Conservation (phyloP, 2,329 filamentous ascomycete genomes). For the Aspergillus eucalypticola region DNA sequence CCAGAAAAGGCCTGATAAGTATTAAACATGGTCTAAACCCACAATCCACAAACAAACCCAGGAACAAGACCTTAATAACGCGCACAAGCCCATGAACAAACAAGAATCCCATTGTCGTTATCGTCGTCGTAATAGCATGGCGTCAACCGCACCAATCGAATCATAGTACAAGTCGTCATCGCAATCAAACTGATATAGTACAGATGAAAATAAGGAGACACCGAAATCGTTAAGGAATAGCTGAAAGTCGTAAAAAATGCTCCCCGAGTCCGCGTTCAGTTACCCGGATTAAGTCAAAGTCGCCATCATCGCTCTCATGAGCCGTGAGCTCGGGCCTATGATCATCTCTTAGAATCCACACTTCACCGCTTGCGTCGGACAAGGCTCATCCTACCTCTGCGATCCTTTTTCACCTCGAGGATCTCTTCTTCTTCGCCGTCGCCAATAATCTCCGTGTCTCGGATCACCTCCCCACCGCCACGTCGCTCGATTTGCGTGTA, state of each 20-base stretch:
- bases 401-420: slow-evolving; percentile 74
- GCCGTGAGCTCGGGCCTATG: slow-evolving; percentile 62
- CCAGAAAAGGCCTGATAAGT: not conserved
- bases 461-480: slow-evolving; percentile 36
- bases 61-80: slow-evolving; percentile 2
- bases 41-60: slow-evolving; percentile 9
- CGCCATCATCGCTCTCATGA: slow-evolving; percentile 69
- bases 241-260: not conserved
- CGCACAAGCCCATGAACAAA: slow-evolving; percentile 4
- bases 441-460: slow-evolving; percentile 37
- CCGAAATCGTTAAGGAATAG: slow-evolving; percentile 11
- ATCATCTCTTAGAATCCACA: slow-evolving; percentile 16
- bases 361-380: slow-evolving; percentile 26
- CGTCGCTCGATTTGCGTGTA: slow-evolving; percentile 66
- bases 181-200: slow-evolving; percentile 7
- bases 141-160: not conserved
- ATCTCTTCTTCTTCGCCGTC: slow-evolving; percentile 53
- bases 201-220: not conserved
- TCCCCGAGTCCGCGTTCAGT: not conserved
- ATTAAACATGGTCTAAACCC: slow-evolving; percentile 1
- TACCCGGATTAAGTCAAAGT: slow-evolving; percentile 61
- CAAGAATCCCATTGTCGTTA: slow-evolving; percentile 4
- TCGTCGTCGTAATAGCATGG: not conserved
- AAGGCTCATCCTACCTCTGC: slow-evolving; percentile 82
- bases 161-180: slow-evolving; percentile 5